Base-by-base conservation (phyloP, 2,329 filamentous ascomycete species). In the Pseudogymnoascus sp. region DNA sequence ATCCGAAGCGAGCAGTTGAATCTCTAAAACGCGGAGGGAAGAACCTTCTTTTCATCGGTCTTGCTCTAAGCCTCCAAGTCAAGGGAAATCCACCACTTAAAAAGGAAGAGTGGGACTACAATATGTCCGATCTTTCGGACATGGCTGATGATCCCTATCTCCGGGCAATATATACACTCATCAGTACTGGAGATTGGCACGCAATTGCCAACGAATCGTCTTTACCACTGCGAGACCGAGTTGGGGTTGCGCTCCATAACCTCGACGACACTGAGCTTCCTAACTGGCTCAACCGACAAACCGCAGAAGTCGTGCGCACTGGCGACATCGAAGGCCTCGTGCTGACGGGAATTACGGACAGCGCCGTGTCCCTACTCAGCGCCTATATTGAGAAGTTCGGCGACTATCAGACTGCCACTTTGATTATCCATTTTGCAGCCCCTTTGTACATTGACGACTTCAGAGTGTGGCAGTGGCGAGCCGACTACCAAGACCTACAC, bases 321-420 rank as follows among this genome's bases (percentile, higher is more conserved):
- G 90, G 90, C 59, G 87, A 93, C 69, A 83, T 93, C 60, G 89
- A 92, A 74, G 90, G 87, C 34, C 84, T 95, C 42, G 83, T 92
- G 2, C 81, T 96, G 11, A 90, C 89, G 0, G 91, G 91, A 38
- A 87, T 96, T 65, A 87, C 86, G 2, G 88, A 91, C 67, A 79
- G 80, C 62, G 81, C 88, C 61, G 86, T 93, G 64, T 88, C 92
- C 71, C 84, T 95, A 16, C 84, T 93, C 65, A 88, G 89, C 65
- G 84, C 85, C 60, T 91, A 92, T 74, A 82, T 95, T 53, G 82
- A 87, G 69, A 89, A 88, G 68, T 91, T 89, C 73, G 82, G 86
- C 71, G 90, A 93, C 73, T 81, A 90, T 23, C 91, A 96, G 75
- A 92, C 90, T 1, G 89, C 90, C 1, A 88, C 89, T 0, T 79